Evolutionary conservation across 345 rosid species (phyloP).

Genomic region (Cardamine occulta): DNA sequence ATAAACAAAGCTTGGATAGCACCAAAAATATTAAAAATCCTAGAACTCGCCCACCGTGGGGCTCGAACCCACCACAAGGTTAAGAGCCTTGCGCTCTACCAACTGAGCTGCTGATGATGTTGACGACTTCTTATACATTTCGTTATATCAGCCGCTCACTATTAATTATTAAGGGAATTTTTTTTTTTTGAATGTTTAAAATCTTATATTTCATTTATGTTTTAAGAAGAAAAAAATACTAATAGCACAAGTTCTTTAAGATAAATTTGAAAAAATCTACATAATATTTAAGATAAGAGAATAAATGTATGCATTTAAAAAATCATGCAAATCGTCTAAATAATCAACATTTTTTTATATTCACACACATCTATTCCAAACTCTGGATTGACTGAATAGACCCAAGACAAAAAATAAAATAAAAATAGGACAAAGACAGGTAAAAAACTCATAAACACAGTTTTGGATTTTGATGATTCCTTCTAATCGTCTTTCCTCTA

Average conservation of each 20-base stretch:
- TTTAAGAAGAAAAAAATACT: neutral
- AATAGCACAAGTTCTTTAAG: neutral
- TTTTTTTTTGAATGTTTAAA: no score
- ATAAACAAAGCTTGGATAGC: neutral
- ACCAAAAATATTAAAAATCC: no score
- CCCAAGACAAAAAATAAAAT: neutral
- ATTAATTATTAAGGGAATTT: no score
- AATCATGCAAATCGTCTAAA: neutral
- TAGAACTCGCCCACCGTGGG: constrained; percentile 21
- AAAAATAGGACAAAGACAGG: neutral
- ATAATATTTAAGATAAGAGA: neutral
- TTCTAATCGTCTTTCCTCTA: neutral
- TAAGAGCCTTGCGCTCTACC: constrained; percentile 59
- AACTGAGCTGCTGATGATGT: constrained; percentile 10
- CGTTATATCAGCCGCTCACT: neutral
- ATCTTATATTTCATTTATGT: neutral
- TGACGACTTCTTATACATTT: neutral
- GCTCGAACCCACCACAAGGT: constrained; percentile 56
- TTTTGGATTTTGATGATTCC: neutral
- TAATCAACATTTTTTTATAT: neutral
- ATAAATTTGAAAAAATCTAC: no score
- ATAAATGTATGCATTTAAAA: neutral
- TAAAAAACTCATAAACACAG: constrained; percentile 12
- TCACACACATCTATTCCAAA: constrained; percentile 4
- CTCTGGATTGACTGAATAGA: neutral